Evolutionary conservation across 257 asterid genomes (phyloP).

Genomic region (Solanum piurae): DNA sequence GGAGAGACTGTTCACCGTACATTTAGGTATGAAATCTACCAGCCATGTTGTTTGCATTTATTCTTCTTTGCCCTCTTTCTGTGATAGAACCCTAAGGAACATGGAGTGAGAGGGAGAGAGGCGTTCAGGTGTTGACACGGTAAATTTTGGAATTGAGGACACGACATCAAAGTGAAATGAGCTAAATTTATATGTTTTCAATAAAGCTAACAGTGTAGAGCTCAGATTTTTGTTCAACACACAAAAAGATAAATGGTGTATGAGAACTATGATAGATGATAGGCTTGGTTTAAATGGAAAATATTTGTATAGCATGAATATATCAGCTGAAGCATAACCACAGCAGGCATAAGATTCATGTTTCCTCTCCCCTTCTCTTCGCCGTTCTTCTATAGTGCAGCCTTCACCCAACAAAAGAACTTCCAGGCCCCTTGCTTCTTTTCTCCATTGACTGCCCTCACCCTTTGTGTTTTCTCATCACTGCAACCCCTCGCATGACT

Average conservation of each 20-base stretch:
- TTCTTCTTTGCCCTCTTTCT: background rate
- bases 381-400: background rate
- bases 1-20: slow-evolving; percentile 55
- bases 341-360: background rate
- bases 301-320: background rate
- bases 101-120: background rate
- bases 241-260: background rate
- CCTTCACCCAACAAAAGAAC: background rate
- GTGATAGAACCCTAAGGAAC: background rate
- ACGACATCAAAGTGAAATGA: background rate
- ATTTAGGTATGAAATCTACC: slow-evolving; percentile 45
- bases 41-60: background rate
- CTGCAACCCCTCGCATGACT: background rate
- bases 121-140: background rate
- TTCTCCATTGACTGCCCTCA: background rate
- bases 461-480: background rate
- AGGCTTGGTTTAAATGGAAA: background rate
- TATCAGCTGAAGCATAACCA: background rate
- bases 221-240: background rate
- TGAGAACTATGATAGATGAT: background rate
- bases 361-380: background rate
- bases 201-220: background rate
- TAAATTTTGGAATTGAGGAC: background rate
- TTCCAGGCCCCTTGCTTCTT: background rate
- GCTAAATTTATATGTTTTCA: background rate